Evolutionary conservation across 371 early-diverging fungal species (phyloP), one percentile per base, ranked within the genome.

Genomic region (Apophysomyces elegans): DNA sequence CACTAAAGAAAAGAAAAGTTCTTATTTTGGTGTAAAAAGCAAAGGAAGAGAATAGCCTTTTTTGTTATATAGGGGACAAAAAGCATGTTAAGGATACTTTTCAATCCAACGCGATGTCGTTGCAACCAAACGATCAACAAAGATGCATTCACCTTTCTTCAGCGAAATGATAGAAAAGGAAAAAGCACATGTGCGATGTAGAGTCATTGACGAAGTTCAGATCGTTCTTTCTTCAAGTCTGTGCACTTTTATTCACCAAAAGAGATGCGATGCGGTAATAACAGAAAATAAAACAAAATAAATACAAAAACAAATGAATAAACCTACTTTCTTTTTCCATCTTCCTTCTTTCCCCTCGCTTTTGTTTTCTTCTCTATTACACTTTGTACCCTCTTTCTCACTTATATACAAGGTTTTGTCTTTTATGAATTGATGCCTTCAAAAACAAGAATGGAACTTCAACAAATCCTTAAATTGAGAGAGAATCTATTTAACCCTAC

Each of bases 61-160:
- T 50, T 50, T 21, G 54, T 50, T 26, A 50, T 26, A 18, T 50
- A 50, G 54, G 54, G 54, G 54, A 50, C 21, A 7, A 50, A 7
- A 50, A 21, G 54, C 21, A 50, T 21, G 8, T 50, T 50, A 50
- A 50, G 54, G 54, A 50, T 50, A 50, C 54, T 50, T 50, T 50
- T 50, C 54, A 50, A 50, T 21, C 21, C 35, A 50, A 50, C 54
- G 21, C 35, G 21, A 26, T 21, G 54, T 50, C 54, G 21, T 50
- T 50, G 21, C 54, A 50, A 50, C 54, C 54, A 50, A 45, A n/a
- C 8, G 13, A 50, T 50, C 54, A 50, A 50, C 54, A 50, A 50
- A 50, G 54, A 50, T 50, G 54, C 54, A 50, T 21, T 21, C 21
- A 50, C 21, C 21, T 50, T 26, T 50, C 21, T 21, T 9, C 35